Evolutionary conservation across 495 filamentous ascomycete species (phyloP), one percentile per base, ranked within the genome.

Genomic region (Penicillium antarcticum): DNA sequence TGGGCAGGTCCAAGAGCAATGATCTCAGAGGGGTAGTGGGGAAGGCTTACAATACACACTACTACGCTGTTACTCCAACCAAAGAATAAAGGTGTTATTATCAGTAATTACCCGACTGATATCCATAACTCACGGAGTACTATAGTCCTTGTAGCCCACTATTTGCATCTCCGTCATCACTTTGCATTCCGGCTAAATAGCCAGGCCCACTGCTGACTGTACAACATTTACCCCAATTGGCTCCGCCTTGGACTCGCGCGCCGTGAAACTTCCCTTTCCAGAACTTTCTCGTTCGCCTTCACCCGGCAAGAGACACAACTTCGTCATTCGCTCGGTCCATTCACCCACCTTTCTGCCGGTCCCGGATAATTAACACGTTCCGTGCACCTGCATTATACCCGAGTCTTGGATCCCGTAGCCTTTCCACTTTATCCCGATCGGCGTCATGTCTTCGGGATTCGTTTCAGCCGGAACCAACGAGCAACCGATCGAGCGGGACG

Each of bases 401-500:
- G 55, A 61, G 51, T 45, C 35, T 12, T 19, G 39, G 34, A 40
- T 29, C 33, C 46, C 39, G 40, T 26, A 18, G 2, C 18, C 13
- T 37, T 40, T 37, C 18, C 42, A 36, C 32, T 55, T 53, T 59
- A 51, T 37, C 50, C 56, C 47, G 31, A 46, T 33, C 21, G 31
- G 46, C 52, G 60, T 42, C 19, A 89, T 91, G 88, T 81, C 87
- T 41, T 95, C 90, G 11, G 88, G 92, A 36, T 98, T 98, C 72
- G 85, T 97, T 36, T 91, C 92, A 8, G 89, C 81, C 32, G 94
- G 94, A 34, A 87, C 86, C 2, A 81, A 85, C 58, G 81, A 89
- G 54, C 72, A 83, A 40, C 76, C 80, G 1, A 73, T 78, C 37
- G 74, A 82, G 56, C 72, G 76, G 32, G 77, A 83, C 56, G 85